These are phyloP conservation scores for Barnettozyma salicaria DNA, from an alignment of 805 yeast genomes.

Conservation along the genomic window DNA sequence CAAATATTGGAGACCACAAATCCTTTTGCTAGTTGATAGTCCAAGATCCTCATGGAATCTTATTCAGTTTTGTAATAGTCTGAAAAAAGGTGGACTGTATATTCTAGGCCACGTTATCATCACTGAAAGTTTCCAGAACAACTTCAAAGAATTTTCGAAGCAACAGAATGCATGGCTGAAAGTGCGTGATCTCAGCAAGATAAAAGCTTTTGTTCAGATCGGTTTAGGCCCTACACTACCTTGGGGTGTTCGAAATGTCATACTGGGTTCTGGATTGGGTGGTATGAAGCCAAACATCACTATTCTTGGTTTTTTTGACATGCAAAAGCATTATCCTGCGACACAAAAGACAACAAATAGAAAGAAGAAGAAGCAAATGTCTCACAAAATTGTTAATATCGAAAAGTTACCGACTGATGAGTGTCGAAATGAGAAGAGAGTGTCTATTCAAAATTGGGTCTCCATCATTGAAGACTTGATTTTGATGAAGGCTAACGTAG, in stretches of 20 bases:
- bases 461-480: constrained; percentile 85
- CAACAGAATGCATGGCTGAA: constrained; percentile 82
- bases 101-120: constrained; percentile 88
- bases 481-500: constrained; percentile 84
- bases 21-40: constrained; percentile 78
- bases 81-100: constrained; percentile 93
- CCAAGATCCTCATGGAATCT: constrained; percentile 91
- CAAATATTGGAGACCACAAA: constrained; percentile 98
- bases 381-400: constrained; percentile 27
- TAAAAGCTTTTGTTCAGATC: constrained; percentile 93
- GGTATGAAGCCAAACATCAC: constrained; percentile 98
- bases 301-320: constrained; percentile 82
- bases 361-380: constrained; percentile 5
- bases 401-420: constrained; percentile 69
- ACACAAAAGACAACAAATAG: constrained; percentile 8
- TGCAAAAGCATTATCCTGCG: constrained; percentile 30
- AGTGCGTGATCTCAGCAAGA: constrained; percentile 65
- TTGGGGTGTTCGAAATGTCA: constrained; percentile 95
- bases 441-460: constrained; percentile 81
- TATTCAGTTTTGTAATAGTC: constrained; percentile 86
- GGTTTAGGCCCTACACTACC: constrained; percentile 81
- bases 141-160: constrained; percentile 60
- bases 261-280: constrained; percentile 92
- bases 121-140: constrained; percentile 52
- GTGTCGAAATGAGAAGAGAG: constrained; percentile 63